These are phyloP conservation scores for Puccinia triticina DNA, from an alignment of 1,284 basidiomycete species.

Conservation along the genomic window DNA sequence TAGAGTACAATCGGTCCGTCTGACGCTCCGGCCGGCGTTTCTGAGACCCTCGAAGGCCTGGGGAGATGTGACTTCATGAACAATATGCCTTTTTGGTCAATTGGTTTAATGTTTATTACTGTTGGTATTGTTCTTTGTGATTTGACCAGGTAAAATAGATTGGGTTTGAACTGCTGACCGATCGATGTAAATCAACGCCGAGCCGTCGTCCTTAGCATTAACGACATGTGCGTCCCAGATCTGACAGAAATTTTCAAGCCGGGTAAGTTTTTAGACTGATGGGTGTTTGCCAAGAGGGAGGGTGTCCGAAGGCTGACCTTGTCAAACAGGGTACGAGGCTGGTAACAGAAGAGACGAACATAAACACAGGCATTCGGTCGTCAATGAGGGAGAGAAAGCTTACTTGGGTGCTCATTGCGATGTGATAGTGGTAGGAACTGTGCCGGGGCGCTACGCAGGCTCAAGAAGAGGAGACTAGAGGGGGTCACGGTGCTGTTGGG, in stretches of 20 bases:
- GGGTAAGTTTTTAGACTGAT: not conserved
- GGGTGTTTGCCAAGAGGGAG: not conserved
- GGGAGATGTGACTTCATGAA: slow-evolving; percentile 93
- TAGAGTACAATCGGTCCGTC: slow-evolving; percentile 88
- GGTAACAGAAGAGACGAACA: not conserved
- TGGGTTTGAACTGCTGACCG: slow-evolving; percentile 63
- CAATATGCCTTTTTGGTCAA: slow-evolving; percentile 71
- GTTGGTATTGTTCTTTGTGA: no score
- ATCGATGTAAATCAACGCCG: slow-evolving; percentile 89
- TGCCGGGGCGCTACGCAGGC: no score
- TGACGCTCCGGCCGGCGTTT: slow-evolving; percentile 77
- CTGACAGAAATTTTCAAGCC: not conserved
- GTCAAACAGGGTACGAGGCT: slow-evolving; percentile 43
- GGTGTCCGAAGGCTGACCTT: slow-evolving; percentile 11
- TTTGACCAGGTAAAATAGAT: not conserved
- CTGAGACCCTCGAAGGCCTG: slow-evolving; percentile 93
- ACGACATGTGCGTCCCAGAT: slow-evolving; percentile 51
- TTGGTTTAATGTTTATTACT: no score
- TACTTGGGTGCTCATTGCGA: not conserved
- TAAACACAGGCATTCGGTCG: not conserved
- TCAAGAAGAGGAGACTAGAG: no score
- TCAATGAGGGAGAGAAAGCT: not conserved
- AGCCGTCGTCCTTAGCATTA: slow-evolving; percentile 63
- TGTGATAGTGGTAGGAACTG: not conserved
- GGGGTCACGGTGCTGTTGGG: no score